These are phyloP conservation scores for Mycena capillaripes DNA, from an alignment of 768 basidiomycete species.

Conservation along the genomic window DNA sequence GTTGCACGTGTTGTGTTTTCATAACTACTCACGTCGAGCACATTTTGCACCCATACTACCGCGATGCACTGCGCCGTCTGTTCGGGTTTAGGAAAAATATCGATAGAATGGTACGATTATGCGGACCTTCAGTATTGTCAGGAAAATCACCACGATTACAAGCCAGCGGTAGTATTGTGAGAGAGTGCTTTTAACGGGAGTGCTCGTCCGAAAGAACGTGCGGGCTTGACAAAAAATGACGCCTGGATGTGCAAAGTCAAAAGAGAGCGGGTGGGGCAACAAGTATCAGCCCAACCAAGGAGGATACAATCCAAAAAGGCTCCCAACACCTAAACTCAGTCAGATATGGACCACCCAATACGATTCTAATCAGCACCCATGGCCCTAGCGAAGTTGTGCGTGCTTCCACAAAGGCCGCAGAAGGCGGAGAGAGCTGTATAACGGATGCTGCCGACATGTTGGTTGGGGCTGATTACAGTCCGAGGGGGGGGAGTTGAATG, in stretches of 20 bases:
- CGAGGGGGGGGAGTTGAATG: no score
- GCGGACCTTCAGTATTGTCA: constrained; percentile 19
- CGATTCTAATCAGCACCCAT: constrained; percentile 20
- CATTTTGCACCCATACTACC: constrained; percentile 30
- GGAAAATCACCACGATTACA: neutral
- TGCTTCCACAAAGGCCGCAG: constrained; percentile 27
- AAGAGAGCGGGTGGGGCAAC: neutral
- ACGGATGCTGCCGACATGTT: constrained; percentile 6
- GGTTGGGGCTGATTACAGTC: no score
- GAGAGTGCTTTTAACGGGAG: neutral
- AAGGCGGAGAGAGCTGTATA: constrained; percentile 25
- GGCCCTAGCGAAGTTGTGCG: constrained; percentile 24
- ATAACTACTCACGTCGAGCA: neutral
- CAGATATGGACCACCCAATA: neutral
- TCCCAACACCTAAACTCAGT: constrained; percentile 17
- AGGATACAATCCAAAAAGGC: constrained; percentile 29
- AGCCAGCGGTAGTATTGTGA: constrained; percentile 1
- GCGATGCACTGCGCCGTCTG: constrained; percentile 8
- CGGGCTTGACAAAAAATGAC: constrained; percentile 20
- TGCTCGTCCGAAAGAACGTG: constrained; percentile 1
- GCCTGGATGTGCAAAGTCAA: neutral
- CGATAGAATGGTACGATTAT: neutral
- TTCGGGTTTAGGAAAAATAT: neutral
- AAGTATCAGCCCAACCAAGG: constrained; percentile 14
- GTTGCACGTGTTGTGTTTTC: no score